Base-by-base conservation (phyloP, 495 filamentous ascomycete genomes). In the Filosporella fistucella region DNA sequence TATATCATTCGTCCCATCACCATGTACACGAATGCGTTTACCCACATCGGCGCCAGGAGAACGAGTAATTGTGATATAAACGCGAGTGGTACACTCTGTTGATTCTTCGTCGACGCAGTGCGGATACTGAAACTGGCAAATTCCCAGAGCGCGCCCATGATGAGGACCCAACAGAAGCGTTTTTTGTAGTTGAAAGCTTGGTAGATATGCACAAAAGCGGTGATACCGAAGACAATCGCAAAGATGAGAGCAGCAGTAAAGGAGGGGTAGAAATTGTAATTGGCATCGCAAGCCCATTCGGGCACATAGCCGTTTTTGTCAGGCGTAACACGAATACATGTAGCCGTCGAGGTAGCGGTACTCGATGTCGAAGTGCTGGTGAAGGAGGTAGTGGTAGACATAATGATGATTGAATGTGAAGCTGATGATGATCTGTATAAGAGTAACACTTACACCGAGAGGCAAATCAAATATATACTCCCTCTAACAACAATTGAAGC, bases 21-120 rank as follows among this genome's bases (percentile, higher is more conserved):
- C 81, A 85, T 84, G 67, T 86, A 88, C n/a, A 72, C 66, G 54
- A 77, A 85, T 2, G 82, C 82, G 29, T 86, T 84, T 49, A 83
- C 69, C 74, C 78, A 63, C 18, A 72, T 55, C 1, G 74, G 75
- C 4, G 72, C 72, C 3, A 72, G 58, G 9, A 76, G 52, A 29
- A 73, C 62, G 40, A 76, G 47, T 20, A 71, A 47, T 14, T 64
- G 61, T 32, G 53, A 59, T 14, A 33, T 38, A 5, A 49, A 60
- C 3, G 62, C 61, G 21, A 56, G 59, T 1, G 35, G 34, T 3
- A 44, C 28, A 17, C 51, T 56, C 44, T 71, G 68, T 49, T 72
- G 72, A 47, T 74, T 47, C 12, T 59, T 61, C 5, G 67, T 44
- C 0, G 63, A 65, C 2, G 68, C 28, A 1, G 64, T 57, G 37